A percentile compares a stretch with the other conserved stretches of the same genome.
These are phyloP conservation scores for Juglanconis sp. DNA, from an alignment of 2,329 filamentous ascomycete species.

Conservation along the genomic window DNA sequence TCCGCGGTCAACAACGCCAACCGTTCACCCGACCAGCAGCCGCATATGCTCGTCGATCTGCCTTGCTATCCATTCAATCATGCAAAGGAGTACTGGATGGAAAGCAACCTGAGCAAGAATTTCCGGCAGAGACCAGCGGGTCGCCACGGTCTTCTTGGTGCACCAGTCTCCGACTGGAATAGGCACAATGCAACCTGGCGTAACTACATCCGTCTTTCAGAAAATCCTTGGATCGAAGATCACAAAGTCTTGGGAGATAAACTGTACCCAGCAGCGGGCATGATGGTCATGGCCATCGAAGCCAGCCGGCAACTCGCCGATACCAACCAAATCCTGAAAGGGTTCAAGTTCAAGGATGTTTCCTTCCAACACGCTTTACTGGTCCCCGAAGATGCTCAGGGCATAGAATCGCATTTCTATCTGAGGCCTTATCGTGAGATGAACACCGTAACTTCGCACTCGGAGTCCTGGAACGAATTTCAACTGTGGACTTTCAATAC, in stretches of 20 bases:
- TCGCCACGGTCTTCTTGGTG: conserved; percentile 10
- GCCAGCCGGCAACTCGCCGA: conserved; percentile 21
- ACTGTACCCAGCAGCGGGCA: conserved; percentile 29
- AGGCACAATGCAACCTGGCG: conserved; percentile 19
- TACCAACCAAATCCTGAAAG: background rate
- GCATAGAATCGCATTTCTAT: conserved; percentile 20
- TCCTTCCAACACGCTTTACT: conserved; percentile 23
- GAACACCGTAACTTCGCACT: no score
- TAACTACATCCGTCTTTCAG: conserved; percentile 21
- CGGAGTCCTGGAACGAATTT: conserved; percentile 26
- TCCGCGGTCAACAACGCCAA: conserved; percentile 16
- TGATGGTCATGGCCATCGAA: conserved; percentile 30
- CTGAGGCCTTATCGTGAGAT: conserved; percentile 20
- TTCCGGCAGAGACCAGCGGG: conserved; percentile 2
- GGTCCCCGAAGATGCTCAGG: conserved; percentile 20
- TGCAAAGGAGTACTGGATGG: conserved; percentile 42
- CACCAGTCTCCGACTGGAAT: conserved; percentile 7
- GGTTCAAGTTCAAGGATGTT: conserved; percentile 20
- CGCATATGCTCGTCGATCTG: conserved; percentile 36
- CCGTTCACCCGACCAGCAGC: background rate
- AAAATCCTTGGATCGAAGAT: conserved; percentile 31
- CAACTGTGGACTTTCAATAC: conserved; percentile 23
- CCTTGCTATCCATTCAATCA: conserved; percentile 44
- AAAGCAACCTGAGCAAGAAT: conserved; percentile 36
- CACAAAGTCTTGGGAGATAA: conserved; percentile 28